Evolutionary conservation across 345 rosid species (phyloP).

Genomic region (Gossypium turneri): DNA sequence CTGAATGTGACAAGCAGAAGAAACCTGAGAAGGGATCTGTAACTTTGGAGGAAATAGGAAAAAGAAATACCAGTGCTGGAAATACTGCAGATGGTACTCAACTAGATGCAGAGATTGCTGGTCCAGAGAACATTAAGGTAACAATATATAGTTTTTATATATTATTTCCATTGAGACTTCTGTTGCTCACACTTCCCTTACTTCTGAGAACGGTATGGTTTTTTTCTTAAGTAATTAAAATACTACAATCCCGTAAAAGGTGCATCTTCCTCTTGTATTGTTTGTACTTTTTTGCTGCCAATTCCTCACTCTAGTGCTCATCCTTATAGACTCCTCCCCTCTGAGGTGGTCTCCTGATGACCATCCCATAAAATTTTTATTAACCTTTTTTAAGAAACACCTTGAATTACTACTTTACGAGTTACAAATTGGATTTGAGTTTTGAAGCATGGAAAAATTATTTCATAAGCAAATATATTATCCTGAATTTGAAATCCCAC

Average conservation of each 20-base stretch:
- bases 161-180: conserved; percentile 3
- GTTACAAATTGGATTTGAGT: not conserved
- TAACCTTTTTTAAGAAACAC: not conserved
- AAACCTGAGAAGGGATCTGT: conserved; percentile 33
- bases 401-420: not conserved
- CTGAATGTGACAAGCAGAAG: conserved; percentile 30
- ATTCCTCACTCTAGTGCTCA: not conserved
- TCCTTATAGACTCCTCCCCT: not conserved
- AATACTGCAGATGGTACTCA: conserved; percentile 27
- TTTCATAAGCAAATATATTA: not conserved
- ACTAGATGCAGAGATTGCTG: conserved; percentile 27
- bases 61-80: conserved; percentile 28
- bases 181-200: not conserved
- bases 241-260: not conserved
- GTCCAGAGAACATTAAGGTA: conserved; percentile 15
- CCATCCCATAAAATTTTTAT: not conserved
- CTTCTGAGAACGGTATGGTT: not conserved
- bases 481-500: not conserved
- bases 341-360: not conserved
- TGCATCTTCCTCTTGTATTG: not conserved
- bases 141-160: not conserved
- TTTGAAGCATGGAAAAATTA: not conserved
- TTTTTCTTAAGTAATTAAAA: not conserved
- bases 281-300: not conserved
- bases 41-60: conserved; percentile 34